phyloP scores from a whole-genome alignment of 306 rosid species.

The Trifolium dubium region DNA sequence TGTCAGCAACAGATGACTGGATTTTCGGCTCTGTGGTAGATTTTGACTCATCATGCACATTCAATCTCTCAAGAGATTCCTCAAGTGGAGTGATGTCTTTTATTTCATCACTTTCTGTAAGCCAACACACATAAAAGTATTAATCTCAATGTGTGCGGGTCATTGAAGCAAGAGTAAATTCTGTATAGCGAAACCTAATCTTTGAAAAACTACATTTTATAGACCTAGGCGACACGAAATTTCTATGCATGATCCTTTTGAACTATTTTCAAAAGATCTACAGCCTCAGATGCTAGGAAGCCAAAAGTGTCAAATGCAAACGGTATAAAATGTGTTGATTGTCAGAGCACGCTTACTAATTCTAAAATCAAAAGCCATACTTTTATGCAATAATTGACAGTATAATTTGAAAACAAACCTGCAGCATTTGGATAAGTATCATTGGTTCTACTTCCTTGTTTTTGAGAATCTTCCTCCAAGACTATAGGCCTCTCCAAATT shows the following conservation, averaged over 20 bases:
- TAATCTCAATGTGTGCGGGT: not conserved
- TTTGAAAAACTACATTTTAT: too few species aligned
- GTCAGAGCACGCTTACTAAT: too few species aligned
- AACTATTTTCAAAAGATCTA: too few species aligned
- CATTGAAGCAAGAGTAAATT: not conserved
- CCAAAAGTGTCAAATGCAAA: too few species aligned
- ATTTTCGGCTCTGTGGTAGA: not conserved
- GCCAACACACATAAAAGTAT: not conserved
- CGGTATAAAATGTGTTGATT: too few species aligned
- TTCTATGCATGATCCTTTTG: too few species aligned
- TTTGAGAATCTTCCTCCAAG: slow-evolving; percentile 47
- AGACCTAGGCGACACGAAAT: too few species aligned
- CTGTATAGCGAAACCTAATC: too few species aligned
- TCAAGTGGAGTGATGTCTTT: slow-evolving; percentile 39
- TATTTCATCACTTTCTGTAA: slow-evolving; percentile 41
- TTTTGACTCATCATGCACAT: slow-evolving; percentile 32
- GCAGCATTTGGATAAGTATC: slow-evolving; percentile 48
- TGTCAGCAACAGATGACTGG: not conserved
- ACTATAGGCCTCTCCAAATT: slow-evolving; percentile 50
- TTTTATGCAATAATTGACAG: not conserved
- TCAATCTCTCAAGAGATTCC: slow-evolving; percentile 54
- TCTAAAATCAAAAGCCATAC: not conserved
- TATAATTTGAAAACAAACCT: slow-evolving; percentile 31
- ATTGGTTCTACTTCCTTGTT: slow-evolving; percentile 39
- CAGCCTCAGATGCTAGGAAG: too few species aligned